phyloP scores from a whole-genome alignment of 345 rosid species.

The Populus davidiana region DNA sequence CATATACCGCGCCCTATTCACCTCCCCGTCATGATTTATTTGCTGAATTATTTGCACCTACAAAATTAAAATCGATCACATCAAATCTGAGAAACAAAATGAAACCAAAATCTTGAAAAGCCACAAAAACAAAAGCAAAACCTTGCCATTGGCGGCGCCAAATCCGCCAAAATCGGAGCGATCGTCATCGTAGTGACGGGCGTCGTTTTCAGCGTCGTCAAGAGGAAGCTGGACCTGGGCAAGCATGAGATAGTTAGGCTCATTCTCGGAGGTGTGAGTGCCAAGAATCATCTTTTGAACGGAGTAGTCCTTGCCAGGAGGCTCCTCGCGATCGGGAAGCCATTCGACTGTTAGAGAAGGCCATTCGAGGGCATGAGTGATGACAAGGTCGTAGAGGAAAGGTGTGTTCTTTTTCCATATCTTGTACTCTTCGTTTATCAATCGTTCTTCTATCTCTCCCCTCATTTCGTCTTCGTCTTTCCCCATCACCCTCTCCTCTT shows the following conservation, averaged over 20 bases:
- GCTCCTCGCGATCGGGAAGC: conserved; percentile 93
- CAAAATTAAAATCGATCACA: neutral
- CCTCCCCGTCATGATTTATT: conserved; percentile 96
- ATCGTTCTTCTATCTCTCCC: conserved; percentile 88
- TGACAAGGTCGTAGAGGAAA: conserved; percentile 90
- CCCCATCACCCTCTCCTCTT: conserved; percentile 47
- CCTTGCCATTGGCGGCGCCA: conserved; percentile 91
- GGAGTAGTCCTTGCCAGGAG: conserved; percentile 89
- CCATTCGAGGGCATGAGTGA: conserved; percentile 98
- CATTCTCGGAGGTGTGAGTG: conserved; percentile 96
- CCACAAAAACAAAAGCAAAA: neutral
- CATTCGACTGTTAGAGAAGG: conserved; percentile 97
- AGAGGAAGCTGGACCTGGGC: conserved; percentile 98
- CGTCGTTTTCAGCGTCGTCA: conserved; percentile 82
- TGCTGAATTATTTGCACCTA: conserved; percentile 97
- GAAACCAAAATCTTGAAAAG: neutral
- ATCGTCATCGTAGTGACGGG: conserved; percentile 91
- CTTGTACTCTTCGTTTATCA: conserved; percentile 95
- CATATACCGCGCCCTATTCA: conserved; percentile 97
- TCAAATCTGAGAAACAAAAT: neutral
- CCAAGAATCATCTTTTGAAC: conserved; percentile 98
- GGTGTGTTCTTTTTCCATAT: conserved; percentile 99
- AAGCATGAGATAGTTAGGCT: conserved; percentile 90
- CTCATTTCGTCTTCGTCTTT: conserved; percentile 97
- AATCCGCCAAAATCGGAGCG: conserved; percentile 78